These are phyloP conservation scores for Eucalyptus leucophloia DNA, from an alignment of 345 rosid species.

Conservation along the genomic window DNA sequence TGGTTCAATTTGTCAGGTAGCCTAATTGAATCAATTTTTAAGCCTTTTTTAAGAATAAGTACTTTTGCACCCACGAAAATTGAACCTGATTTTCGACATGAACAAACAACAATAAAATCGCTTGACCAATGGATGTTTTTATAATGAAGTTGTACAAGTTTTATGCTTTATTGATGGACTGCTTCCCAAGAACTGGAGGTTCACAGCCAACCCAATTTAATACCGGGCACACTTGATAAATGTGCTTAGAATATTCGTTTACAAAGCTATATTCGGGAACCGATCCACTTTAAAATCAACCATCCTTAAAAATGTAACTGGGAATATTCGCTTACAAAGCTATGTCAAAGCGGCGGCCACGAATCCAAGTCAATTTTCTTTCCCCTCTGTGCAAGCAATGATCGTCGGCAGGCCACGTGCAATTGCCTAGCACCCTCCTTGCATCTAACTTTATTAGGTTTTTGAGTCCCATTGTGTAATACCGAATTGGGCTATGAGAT, in stretches of 20 bases:
- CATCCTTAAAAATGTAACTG: neutral
- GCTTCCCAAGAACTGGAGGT: neutral
- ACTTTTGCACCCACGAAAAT: neutral
- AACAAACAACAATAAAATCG: neutral
- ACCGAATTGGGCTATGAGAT: neutral
- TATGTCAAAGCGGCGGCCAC: neutral
- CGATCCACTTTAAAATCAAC: neutral
- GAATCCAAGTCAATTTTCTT: neutral
- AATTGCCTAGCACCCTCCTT: neutral
- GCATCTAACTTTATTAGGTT: neutral
- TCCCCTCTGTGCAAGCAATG: neutral
- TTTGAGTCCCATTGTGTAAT: neutral
- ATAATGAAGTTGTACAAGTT: neutral
- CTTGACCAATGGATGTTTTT: neutral
- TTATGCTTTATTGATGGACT: neutral
- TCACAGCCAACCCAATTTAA: neutral
- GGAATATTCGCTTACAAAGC: neutral
- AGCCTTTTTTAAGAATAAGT: neutral
- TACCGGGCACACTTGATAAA: neutral
- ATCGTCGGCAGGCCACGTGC: neutral
- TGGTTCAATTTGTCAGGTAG: neutral
- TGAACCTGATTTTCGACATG: neutral
- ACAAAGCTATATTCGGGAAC: neutral
- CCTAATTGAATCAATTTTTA: neutral
- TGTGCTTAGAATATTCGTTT: neutral